Evolutionary conservation across 805 yeast genomes (phyloP).

Genomic region (Brettanomyces naardenensis): DNA sequence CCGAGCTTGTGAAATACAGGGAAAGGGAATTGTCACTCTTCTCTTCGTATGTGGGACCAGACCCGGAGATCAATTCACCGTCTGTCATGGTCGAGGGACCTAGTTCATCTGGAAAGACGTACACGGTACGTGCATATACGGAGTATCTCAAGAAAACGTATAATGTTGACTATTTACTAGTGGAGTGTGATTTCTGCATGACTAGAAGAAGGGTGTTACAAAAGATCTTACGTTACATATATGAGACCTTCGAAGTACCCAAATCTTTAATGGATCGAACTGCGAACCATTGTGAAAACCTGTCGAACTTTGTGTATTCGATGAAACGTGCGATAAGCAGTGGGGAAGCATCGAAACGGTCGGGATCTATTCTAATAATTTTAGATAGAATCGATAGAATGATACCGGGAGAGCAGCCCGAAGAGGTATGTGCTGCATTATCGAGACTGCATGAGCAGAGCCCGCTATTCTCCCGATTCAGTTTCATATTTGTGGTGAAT

Average conservation of each 20-base stretch:
- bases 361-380: conserved; percentile 25
- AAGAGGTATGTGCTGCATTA: conserved; percentile 33
- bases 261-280: conserved; percentile 12
- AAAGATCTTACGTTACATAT: conserved; percentile 24
- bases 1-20: not conserved
- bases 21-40: not conserved
- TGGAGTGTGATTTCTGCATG: conserved; percentile 39
- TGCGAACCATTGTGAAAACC: conserved; percentile 5
- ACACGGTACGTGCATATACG: conserved; percentile 28
- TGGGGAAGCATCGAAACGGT: not conserved
- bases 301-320: conserved; percentile 15
- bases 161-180: conserved; percentile 21
- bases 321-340: conserved; percentile 29
- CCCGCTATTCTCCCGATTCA: conserved; percentile 22
- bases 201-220: conserved; percentile 34
- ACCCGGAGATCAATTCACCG: conserved; percentile 24
- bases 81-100: conserved; percentile 40
- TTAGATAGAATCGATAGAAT: conserved; percentile 37
- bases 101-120: conserved; percentile 41
- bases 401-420: conserved; percentile 26
- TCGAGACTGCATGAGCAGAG: conserved; percentile 36
- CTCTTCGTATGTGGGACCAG: not conserved
- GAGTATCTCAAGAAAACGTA: conserved; percentile 11
- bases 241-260: conserved; percentile 2
- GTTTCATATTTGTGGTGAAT: conserved; percentile 33